These are phyloP conservation scores for Abrus pulchellus DNA, from an alignment of 306 rosid species.

Conservation along the genomic window DNA sequence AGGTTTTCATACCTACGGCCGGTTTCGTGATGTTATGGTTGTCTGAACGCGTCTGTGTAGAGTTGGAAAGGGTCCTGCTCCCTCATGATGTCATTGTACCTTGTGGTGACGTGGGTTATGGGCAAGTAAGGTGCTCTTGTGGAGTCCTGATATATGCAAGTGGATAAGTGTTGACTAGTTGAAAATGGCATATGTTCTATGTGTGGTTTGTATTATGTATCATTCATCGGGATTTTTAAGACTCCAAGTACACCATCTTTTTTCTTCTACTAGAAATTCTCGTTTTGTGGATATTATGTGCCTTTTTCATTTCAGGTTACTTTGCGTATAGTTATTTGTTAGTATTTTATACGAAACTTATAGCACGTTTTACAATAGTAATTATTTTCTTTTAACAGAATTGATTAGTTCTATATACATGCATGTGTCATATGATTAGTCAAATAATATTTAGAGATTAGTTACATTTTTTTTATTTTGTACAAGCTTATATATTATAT, in stretches of 20 bases:
- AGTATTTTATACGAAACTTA: no score
- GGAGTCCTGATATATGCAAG: not conserved
- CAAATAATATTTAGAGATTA: not conserved
- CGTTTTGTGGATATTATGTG: no score
- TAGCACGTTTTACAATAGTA: no score
- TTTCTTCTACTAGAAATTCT: no score
- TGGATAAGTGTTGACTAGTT: constrained; percentile 39
- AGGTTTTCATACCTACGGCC: constrained; percentile 51
- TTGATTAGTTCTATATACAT: no score
- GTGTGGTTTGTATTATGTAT: not conserved
- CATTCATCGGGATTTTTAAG: not conserved
- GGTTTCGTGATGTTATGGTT: constrained; percentile 65
- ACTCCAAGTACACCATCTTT: not conserved
- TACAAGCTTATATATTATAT: not conserved
- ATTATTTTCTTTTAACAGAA: no score
- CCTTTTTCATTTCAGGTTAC: no score
- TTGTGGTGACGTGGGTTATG: constrained; percentile 27
- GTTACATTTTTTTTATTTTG: not conserved
- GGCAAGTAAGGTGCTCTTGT: not conserved
- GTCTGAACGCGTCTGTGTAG: constrained; percentile 56
- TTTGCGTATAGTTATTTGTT: no score
- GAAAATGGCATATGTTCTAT: not conserved
- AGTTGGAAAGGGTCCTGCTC: constrained; percentile 55
- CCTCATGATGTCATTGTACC: constrained; percentile 29
- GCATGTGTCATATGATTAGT: not conserved